phyloP scores from a whole-genome alignment of 129 eudicot genomes.

The Glebionis coronaria region DNA sequence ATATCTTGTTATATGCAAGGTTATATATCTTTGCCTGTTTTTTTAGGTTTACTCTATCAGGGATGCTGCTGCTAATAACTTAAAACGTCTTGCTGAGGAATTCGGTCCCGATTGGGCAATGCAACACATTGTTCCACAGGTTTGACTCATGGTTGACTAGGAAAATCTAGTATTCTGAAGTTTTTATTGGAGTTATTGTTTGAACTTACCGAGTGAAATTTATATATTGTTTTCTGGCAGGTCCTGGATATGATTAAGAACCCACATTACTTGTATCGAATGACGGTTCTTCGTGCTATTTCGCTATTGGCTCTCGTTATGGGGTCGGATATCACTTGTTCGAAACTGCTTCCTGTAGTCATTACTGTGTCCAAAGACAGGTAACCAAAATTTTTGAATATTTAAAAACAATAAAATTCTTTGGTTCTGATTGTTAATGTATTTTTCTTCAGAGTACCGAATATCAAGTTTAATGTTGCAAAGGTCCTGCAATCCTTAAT shows the following conservation, averaged over 20 bases:
- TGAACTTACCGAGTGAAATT: slow-evolving; percentile 1
- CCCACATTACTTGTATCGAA: slow-evolving; percentile 93
- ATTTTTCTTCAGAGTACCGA: slow-evolving; percentile 65
- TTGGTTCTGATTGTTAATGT: neutral
- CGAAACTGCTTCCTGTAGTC: slow-evolving; percentile 83
- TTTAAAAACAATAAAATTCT: neutral
- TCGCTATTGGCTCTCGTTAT: slow-evolving; percentile 91
- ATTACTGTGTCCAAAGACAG: slow-evolving; percentile 81
- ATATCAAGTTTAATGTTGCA: slow-evolving; percentile 91
- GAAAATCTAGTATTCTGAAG: neutral
- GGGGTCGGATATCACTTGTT: slow-evolving; percentile 96
- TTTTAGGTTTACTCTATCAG: slow-evolving; percentile 91
- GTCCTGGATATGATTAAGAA: slow-evolving; percentile 86
- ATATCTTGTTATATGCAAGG: neutral
- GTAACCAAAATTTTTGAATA: slow-evolving; percentile 31
- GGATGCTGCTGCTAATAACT: slow-evolving; percentile 98
- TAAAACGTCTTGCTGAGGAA: slow-evolving; percentile 98
- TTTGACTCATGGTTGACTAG: slow-evolving; percentile 23
- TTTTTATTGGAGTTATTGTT: neutral
- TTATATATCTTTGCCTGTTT: neutral
- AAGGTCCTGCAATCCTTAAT: slow-evolving; percentile 88
- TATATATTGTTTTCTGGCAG: slow-evolving; percentile 37
- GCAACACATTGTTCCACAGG: slow-evolving; percentile 99
- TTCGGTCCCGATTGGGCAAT: slow-evolving; percentile 99
- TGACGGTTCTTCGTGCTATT: slow-evolving; percentile 83